Percentiles rank a stretch among this genome's conserved stretches.
phyloP scores from a whole-genome alignment of 1,284 basidiomycete genomes.

The Malassezia arunalokei region DNA sequence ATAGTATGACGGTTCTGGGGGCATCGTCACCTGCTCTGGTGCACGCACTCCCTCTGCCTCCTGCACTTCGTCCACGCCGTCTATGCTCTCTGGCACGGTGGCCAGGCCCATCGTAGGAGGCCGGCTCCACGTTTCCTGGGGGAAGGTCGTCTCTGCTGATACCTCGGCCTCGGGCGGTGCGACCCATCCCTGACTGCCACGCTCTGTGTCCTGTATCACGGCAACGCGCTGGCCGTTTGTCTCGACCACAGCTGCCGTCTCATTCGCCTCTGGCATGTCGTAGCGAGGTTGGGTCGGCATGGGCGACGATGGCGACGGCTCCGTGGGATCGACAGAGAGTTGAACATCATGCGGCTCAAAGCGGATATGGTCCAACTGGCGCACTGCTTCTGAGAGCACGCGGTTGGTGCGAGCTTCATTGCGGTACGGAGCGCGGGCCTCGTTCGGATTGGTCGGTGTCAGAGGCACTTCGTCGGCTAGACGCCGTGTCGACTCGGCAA shows the following conservation, averaged over 20 bases:
- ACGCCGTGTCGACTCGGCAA: slow-evolving; percentile 67
- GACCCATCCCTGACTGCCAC: slow-evolving; percentile 14
- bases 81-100: slow-evolving; percentile 4
- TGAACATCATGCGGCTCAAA: slow-evolving; percentile 12
- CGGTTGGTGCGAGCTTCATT: slow-evolving; percentile 16
- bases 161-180: neutral
- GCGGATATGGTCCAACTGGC: slow-evolving; percentile 14
- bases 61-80: neutral
- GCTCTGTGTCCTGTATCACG: slow-evolving; percentile 1
- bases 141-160: neutral
- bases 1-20: neutral
- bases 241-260: no score
- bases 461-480: slow-evolving; percentile 72
- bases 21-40: neutral
- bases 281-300: neutral
- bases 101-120: slow-evolving; percentile 2
- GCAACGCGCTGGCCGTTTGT: neutral
- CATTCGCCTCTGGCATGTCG: neutral
- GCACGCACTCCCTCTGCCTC: neutral
- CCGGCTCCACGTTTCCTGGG: neutral
- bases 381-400: slow-evolving; percentile 14
- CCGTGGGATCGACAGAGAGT: slow-evolving; percentile 1
- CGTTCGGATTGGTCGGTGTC: slow-evolving; percentile 65
- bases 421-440: slow-evolving; percentile 60
- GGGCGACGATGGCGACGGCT: slow-evolving; percentile 5